A percentile compares a stretch with the other conserved stretches of the same genome.
These are phyloP conservation scores for Debaryomyces hansenii DNA, from an alignment of 805 yeast genomes.

Conservation along the genomic window DNA sequence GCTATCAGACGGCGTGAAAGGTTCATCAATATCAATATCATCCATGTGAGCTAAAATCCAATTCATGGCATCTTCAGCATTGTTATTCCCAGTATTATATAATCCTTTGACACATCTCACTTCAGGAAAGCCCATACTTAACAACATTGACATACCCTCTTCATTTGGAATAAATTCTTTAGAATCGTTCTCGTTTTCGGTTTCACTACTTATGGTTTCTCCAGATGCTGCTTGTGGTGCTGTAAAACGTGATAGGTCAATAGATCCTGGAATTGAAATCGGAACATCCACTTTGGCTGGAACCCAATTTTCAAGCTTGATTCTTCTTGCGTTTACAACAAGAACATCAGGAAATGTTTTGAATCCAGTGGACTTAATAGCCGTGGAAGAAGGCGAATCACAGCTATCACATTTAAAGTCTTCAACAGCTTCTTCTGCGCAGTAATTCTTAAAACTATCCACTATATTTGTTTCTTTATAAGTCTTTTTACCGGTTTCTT, in stretches of 20 bases:
- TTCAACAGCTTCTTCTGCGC: slow-evolving; percentile 56
- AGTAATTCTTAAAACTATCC: slow-evolving; percentile 47
- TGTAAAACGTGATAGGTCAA: slow-evolving; percentile 41
- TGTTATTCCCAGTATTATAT: slow-evolving; percentile 65
- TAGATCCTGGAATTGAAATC: slow-evolving; percentile 46
- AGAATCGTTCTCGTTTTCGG: slow-evolving; percentile 7
- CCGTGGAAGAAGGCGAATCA: slow-evolving; percentile 30
- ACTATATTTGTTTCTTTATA: slow-evolving; percentile 52
- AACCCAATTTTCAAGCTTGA: slow-evolving; percentile 84
- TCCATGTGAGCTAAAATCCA: slow-evolving; percentile 92
- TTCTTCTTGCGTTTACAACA: slow-evolving; percentile 73
- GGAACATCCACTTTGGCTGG: slow-evolving; percentile 83
- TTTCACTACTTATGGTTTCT: slow-evolving; percentile 21
- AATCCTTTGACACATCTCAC: slow-evolving; percentile 66
- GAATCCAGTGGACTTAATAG: slow-evolving; percentile 47
- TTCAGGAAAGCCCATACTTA: slow-evolving; percentile 86
- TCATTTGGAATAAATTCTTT: slow-evolving; percentile 52
- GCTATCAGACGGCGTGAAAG: slow-evolving; percentile 38
- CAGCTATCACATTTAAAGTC: slow-evolving; percentile 62
- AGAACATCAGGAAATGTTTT: slow-evolving; percentile 69
- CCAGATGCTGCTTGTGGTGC: slow-evolving; percentile 32
- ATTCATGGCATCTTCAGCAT: slow-evolving; percentile 76
- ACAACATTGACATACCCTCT: slow-evolving; percentile 53
- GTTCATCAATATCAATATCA: slow-evolving; percentile 72
- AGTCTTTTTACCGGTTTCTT: slow-evolving; percentile 42